Base-by-base conservation (phyloP, 2,329 filamentous ascomycete genomes). In the Pseudopithomyces maydicus region DNA sequence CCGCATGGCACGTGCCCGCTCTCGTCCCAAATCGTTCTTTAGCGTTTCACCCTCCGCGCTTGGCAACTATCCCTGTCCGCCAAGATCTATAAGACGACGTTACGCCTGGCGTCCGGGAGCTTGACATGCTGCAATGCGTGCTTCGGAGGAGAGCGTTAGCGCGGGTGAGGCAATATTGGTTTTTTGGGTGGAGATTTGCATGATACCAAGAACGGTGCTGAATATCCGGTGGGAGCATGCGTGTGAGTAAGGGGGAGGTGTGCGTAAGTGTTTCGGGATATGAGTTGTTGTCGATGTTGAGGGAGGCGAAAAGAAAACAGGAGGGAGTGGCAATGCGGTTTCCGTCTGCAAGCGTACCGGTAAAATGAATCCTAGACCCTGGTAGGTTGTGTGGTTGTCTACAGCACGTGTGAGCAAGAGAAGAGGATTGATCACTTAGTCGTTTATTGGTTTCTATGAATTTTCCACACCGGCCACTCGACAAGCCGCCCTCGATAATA, bases 381-480 rank as follows among this genome's bases (percentile, higher is more conserved):
- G 8, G 26, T 29, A 29, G 8, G 8, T 29, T 29, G 26, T 29
- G 8, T 4, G 8, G 8, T 29, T 29, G 26, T 29, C 4, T 8
- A 29, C 8, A 39, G 35, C 35, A 50, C 47, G 12, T n/a, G 47
- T 33, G 41, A 51, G 33, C 19, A 47, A 22, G 35, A 6, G 32
- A 32, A 23, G 39, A 42, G n/a, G 42, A 26, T 14, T 58, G 52
- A 58, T 58, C 56, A 58, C 36, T 44, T 55, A 54, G 42, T 52
- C 41, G 47, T 58, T 52, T 48, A 55, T 58, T 54, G 23, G 44
- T 42, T 54, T 58, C 56, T 58, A 58, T 54, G 11, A 44, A 36
- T 55, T 17, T 19, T 19, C 35, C 47, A 47, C 22, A 41, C 32
- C 52, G 15, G 14, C n/a, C 20, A 6, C 19, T 39, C 14, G 38